phyloP scores from a whole-genome alignment of 2,329 filamentous ascomycete species.

The Epichloe sylvatica region DNA sequence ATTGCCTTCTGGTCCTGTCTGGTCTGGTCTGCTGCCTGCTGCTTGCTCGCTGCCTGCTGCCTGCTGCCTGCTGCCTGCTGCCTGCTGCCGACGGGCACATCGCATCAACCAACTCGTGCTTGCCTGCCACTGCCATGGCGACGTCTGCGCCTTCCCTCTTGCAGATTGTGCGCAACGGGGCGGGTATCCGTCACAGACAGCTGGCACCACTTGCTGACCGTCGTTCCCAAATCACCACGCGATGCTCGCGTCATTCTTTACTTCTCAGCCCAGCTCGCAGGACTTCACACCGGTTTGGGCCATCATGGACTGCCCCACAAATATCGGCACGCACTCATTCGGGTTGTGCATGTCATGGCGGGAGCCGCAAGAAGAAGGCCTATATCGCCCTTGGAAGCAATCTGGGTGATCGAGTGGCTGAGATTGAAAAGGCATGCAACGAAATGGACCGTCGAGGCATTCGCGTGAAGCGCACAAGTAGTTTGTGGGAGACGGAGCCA shows the following conservation, averaged over 20 bases:
- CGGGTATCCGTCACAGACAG: not conserved
- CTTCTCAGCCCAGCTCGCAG: not conserved
- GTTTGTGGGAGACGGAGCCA: conserved; percentile 83
- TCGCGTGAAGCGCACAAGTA: conserved; percentile 64
- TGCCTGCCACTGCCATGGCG: not conserved
- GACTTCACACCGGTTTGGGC: not conserved
- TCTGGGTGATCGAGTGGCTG: conserved; percentile 67
- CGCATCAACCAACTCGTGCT: not conserved
- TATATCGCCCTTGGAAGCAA: conserved; percentile 91
- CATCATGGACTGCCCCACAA: not conserved
- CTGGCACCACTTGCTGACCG: not conserved
- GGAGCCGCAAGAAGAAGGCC: conserved; percentile 32
- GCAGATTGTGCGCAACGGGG: not conserved
- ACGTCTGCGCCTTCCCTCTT: not conserved
- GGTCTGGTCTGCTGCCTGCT: not conserved
- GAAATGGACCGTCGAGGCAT: conserved; percentile 65
- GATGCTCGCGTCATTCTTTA: not conserved
- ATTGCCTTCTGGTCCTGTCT: not conserved
- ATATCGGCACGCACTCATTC: conserved; percentile 10
- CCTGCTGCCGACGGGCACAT: not conserved
- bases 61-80: not conserved
- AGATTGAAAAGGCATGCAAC: conserved; percentile 72
- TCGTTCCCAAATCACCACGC: conserved; percentile 3
- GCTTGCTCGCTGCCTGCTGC: not conserved
- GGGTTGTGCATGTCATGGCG: conserved; percentile 23